Base-by-base conservation (phyloP, 2,329 filamentous ascomycete species). In the Chaetomiaceae sp. region DNA sequence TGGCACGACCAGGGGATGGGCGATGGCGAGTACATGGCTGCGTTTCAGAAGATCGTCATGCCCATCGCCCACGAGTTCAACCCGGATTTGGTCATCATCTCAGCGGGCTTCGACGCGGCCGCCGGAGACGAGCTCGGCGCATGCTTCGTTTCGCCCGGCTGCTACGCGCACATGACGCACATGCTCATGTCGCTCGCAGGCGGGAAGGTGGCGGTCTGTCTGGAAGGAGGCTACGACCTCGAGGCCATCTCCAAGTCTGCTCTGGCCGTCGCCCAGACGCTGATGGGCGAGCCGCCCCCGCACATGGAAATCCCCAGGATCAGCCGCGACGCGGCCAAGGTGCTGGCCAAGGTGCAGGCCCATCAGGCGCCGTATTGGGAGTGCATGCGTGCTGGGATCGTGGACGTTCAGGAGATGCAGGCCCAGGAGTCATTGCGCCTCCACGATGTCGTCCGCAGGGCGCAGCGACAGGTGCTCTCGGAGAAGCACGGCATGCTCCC, bases 141-240 rank as follows among this genome's bases (percentile, higher is more conserved):
- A 27, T 99, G 93, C 66, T 92, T 89, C 63, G 93, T 99, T 5
- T 86, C 90, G 1, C 93, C 93, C 0, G 72, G 83, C 4, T 95
- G 93, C 65, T 99, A 97, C 65, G 89, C 91, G 13, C 92, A 99
- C 65, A 97, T 99, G 93, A 97, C 93, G 14, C 90, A 96, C 65
- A 96, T 97, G 92, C 80, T 99, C 42, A 97, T 96, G 91, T 90
- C 89, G 2, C 76, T 99, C 17, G 92, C 93, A 0, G 78, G 84
- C 39, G 93, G 93, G 23, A 96, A 91, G 64, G 78, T 99, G 13
- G 87, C 89, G 2, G 92, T 96, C 8, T 96, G 91, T 64, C 76
- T 99, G 2, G 93, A 99, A 71, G 93, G 93, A 19, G 93, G 93
- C 8, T 99, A 99, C 69, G 97, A 97, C 62, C 81, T 99, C 20